Base-by-base conservation (phyloP, 352 stramenopile species). In the Globisporangium camurandrum region DNA sequence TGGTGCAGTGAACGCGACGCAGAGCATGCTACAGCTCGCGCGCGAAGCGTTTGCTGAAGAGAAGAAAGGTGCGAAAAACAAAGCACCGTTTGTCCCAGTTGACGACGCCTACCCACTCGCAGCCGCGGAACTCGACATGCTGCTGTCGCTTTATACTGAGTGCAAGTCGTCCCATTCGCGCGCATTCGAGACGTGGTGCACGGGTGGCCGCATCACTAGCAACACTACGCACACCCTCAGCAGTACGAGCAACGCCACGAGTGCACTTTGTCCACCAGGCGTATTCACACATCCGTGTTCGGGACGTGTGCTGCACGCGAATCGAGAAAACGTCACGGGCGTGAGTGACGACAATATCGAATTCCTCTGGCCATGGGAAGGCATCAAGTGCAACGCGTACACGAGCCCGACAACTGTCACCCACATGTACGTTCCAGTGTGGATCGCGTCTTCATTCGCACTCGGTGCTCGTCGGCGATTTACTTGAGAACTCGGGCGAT, bases 321-420 rank as follows among this genome's bases (percentile, higher is more conserved):
- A 62, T 20, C 59, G 44, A 10, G 69, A 47, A 9, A 10, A 39
- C 30, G 14, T 12, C 9, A 12, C 30, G 8, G 30, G 30, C 3
- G 14, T 16, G 14, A 34, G 30, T 2, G 34, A 49, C 14, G 31
- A 54, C 1, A 42, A 49, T 22, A 12, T 61, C 12, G 53, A 71
- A 28, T 86, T 71, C 38, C 56, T 86, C 16, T 86, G 79, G 79
- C 69, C 71, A 16, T 90, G 79, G 79, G 50, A 86, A 52, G 74
- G 79, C n/a, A 56, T 90, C 53, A 71, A 66, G 41, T 90, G 75
- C 51, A 66, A 87, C 27, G 57, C 57, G 1, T 81, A 77, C 56
- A 82, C 79, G 20, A 67, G 86, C 26, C 79, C 75, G 31, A 86
- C 79, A 17, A 84, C 69, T 5, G 44, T 88, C 51, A 88, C 79